phyloP scores from a whole-genome alignment of 495 filamentous ascomycete genomes.

The Xylaria flabelliformis region DNA sequence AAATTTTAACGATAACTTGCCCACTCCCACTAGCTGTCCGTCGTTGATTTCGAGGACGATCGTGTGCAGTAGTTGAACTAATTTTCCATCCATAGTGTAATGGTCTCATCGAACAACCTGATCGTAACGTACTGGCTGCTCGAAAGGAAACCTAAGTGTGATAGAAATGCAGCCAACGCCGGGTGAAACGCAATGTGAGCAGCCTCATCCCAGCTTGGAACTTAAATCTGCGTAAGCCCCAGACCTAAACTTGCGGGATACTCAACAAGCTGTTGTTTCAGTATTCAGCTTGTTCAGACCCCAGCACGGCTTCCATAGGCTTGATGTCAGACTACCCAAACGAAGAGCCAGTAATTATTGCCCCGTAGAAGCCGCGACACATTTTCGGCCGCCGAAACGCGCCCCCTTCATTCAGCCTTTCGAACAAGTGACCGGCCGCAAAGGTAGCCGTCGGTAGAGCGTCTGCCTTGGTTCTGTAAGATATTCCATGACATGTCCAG shows the following conservation, averaged over 20 bases:
- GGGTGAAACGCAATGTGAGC: slow-evolving; percentile 9
- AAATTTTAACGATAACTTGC: not conserved
- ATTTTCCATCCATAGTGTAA: not conserved
- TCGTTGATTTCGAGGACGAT: not conserved
- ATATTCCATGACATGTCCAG: not conserved
- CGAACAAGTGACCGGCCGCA: not conserved
- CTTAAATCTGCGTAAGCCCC: not conserved
- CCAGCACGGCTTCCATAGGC: not conserved
- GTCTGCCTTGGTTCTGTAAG: not conserved
- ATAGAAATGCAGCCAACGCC: not conserved
- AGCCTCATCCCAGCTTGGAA: slow-evolving; percentile 14
- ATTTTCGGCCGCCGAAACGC: slow-evolving; percentile 7
- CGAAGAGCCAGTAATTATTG: not conserved
- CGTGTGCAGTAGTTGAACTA: not conserved
- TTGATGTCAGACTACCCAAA: not conserved
- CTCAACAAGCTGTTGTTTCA: not conserved
- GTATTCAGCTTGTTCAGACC: not conserved
- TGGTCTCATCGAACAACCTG: not conserved
- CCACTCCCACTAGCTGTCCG: not conserved
- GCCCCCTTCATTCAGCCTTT: not conserved
- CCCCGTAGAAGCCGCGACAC: not conserved
- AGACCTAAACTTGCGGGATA: not conserved
- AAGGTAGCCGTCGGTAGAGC: not conserved
- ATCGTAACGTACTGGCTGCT: not conserved
- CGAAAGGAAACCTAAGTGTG: not conserved